phyloP scores from a whole-genome alignment of 352 stramenopile species.

The Pythium brachiatum region DNA sequence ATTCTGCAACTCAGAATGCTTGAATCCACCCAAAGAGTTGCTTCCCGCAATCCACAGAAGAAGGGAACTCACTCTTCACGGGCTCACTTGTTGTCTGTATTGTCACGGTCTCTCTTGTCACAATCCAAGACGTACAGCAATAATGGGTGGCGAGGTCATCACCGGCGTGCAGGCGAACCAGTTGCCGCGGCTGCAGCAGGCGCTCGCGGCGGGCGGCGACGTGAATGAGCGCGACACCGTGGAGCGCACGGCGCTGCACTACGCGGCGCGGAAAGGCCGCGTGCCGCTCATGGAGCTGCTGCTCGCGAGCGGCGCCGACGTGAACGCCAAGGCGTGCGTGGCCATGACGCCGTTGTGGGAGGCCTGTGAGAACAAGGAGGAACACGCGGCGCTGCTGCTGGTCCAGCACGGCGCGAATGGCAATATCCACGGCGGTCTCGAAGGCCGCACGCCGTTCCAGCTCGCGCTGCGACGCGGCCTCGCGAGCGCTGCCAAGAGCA shows the following conservation, averaged over 20 bases:
- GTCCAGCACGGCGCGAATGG: neutral
- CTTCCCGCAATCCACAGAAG: too few relatives aligned
- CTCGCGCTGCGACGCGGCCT: neutral
- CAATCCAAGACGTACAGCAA: too few relatives aligned
- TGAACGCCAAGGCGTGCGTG: neutral
- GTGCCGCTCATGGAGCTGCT: neutral
- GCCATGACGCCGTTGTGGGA: neutral
- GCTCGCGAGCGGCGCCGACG: neutral
- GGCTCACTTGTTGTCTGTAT: too few relatives aligned
- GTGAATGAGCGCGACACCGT: neutral
- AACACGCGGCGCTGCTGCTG: neutral
- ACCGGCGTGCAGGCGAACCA: neutral
- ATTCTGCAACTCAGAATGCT: neutral
- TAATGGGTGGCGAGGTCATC: constrained; percentile 5
- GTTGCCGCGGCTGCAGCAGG: neutral
- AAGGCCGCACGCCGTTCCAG: neutral
- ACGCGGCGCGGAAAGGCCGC: neutral
- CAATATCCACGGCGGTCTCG: neutral
- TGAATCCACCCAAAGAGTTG: neutral
- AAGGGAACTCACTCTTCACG: too few relatives aligned
- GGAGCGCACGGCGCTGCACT: neutral
- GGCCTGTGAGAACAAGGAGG: neutral
- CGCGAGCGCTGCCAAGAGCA: neutral
- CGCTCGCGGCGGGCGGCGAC: neutral
- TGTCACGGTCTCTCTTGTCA: too few relatives aligned